phyloP scores from a whole-genome alignment of 495 filamentous ascomycete genomes.

The Penicillium cosmopolitanum region DNA sequence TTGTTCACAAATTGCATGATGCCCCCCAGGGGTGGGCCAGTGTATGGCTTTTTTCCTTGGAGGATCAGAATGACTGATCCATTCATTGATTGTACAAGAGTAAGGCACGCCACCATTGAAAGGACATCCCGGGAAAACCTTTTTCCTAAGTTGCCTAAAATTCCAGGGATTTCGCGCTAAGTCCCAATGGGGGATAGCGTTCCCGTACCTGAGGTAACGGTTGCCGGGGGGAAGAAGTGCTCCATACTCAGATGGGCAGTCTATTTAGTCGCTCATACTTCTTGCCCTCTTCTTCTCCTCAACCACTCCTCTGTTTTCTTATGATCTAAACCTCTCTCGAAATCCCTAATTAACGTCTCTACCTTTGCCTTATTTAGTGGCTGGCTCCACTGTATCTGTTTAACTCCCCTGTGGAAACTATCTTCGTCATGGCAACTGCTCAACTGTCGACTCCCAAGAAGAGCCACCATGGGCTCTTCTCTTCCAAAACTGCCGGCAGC shows the following conservation, averaged over 20 bases:
- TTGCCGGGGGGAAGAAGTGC: slow-evolving; percentile 40
- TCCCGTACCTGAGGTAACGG: slow-evolving; percentile 46
- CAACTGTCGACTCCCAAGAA: slow-evolving; percentile 90
- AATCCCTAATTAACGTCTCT: slow-evolving; percentile 27
- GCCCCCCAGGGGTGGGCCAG: neutral
- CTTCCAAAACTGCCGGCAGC: slow-evolving; percentile 87
- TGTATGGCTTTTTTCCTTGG: neutral
- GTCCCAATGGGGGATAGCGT: slow-evolving; percentile 22
- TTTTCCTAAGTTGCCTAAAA: neutral
- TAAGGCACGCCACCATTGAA: neutral
- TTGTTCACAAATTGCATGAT: neutral
- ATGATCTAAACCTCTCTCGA: slow-evolving; percentile 31
- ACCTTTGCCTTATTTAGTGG: slow-evolving; percentile 22
- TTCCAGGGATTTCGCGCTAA: slow-evolving; percentile 8
- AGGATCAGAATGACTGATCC: no score
- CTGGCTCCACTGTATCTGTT: slow-evolving; percentile 20
- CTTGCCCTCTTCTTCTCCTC: slow-evolving; percentile 23
- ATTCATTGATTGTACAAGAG: no score
- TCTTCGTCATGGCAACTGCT: slow-evolving; percentile 77
- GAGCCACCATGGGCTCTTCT: slow-evolving; percentile 91
- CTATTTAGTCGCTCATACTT: slow-evolving; percentile 46
- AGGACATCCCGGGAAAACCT: neutral
- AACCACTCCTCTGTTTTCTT: slow-evolving; percentile 31
- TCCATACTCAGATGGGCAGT: slow-evolving; percentile 33
- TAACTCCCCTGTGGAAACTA: slow-evolving; percentile 8